These are phyloP conservation scores for Xanthoconium separans DNA, from an alignment of 1,284 basidiomycete genomes.

Conservation along the genomic window DNA sequence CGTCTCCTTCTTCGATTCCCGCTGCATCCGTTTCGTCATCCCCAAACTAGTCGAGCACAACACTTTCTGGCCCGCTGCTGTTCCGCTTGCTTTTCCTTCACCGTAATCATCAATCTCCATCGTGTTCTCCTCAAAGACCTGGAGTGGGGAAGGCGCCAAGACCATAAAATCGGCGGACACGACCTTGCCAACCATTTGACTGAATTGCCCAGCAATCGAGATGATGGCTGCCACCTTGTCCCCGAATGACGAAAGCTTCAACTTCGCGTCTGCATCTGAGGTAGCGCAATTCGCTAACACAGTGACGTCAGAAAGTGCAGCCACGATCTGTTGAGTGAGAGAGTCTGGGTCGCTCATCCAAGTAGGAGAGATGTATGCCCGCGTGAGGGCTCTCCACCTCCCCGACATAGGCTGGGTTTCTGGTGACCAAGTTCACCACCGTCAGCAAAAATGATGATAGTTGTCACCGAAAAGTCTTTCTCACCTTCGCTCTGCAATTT, in stretches of 20 bases:
- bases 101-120: slow-evolving; percentile 8
- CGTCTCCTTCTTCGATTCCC: slow-evolving; percentile 1
- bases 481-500: slow-evolving; percentile 5
- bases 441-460: background rate
- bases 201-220: slow-evolving; percentile 4
- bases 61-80: slow-evolving; percentile 5
- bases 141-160: background rate
- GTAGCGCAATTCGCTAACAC: slow-evolving; percentile 7
- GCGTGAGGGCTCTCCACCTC: slow-evolving; percentile 17
- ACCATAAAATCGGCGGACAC: slow-evolving; percentile 17
- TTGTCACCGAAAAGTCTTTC: background rate
- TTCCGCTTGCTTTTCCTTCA: background rate
- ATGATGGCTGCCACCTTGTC: slow-evolving; percentile 10
- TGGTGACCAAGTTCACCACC: background rate
- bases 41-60: slow-evolving; percentile 15
- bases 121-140: slow-evolving; percentile 6
- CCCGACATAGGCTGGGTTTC: slow-evolving; percentile 10
- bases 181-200: slow-evolving; percentile 11
- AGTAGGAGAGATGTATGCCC: slow-evolving; percentile 9
- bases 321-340: background rate
- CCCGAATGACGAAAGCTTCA: slow-evolving; percentile 2
- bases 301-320: slow-evolving; percentile 8
- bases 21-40: slow-evolving; percentile 11
- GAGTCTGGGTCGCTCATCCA: background rate
- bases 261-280: background rate